phyloP scores from a whole-genome alignment of 805 yeast species.

The Pichia ethanolica region DNA sequence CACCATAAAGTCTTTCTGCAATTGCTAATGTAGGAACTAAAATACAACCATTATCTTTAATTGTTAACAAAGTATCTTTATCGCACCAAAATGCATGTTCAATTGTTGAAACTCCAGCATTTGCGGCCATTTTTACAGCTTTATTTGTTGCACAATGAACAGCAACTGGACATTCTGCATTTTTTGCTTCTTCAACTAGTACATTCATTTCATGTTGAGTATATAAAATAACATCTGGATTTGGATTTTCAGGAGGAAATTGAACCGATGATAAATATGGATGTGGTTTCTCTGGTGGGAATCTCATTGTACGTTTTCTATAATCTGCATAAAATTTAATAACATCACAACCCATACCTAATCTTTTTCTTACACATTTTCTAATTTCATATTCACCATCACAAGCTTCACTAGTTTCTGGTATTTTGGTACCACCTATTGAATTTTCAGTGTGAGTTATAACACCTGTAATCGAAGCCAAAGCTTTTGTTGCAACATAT shows the following conservation, averaged over 20 bases:
- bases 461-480: constrained; percentile 19
- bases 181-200: constrained; percentile 19
- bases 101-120: constrained; percentile 21
- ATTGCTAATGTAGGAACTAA: constrained; percentile 23
- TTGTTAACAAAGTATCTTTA: constrained; percentile 13
- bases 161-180: constrained; percentile 22
- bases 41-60: constrained; percentile 18
- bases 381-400: constrained; percentile 23
- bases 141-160: constrained; percentile 25
- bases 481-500: constrained; percentile 23
- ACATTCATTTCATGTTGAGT: constrained; percentile 24
- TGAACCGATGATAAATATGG: constrained; percentile 22
- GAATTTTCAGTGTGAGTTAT: constrained; percentile 21
- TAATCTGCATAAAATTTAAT: constrained; percentile 25
- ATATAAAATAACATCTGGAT: constrained; percentile 23
- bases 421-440: constrained; percentile 20
- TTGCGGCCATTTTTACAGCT: constrained; percentile 22
- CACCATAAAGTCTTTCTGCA: constrained; percentile 20
- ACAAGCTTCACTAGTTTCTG: constrained; percentile 20
- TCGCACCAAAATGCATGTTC: constrained; percentile 25
- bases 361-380: constrained; percentile 21
- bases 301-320: constrained; percentile 22
- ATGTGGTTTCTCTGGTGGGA: constrained; percentile 22
- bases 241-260: constrained; percentile 22
- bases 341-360: constrained; percentile 24